These are phyloP conservation scores for Blastomyces silverae DNA, from an alignment of 2,329 filamentous ascomycete genomes.

Conservation along the genomic window DNA sequence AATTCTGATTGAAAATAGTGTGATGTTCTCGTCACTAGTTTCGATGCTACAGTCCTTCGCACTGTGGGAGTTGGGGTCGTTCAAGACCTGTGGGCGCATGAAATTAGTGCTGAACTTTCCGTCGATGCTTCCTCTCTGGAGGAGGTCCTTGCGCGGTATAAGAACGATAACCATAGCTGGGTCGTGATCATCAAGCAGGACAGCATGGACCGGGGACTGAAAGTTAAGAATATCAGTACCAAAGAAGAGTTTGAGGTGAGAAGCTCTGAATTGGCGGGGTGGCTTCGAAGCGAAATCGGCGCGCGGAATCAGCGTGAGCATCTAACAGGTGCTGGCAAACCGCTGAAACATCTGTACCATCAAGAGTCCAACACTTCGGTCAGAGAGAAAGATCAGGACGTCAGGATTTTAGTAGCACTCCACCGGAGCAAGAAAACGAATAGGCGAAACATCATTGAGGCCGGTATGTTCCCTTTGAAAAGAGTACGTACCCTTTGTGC, in stretches of 20 bases:
- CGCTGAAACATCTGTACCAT: constrained; percentile 37
- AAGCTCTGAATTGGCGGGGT: constrained; percentile 63
- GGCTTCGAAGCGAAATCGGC: constrained; percentile 74
- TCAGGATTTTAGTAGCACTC: constrained; percentile 75
- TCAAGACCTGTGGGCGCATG: constrained; percentile 70
- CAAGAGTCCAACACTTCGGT: constrained; percentile 32
- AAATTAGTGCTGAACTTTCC: constrained; percentile 82
- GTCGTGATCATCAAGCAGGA: constrained; percentile 75
- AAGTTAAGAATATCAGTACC: constrained; percentile 68
- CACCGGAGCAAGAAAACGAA: constrained; percentile 90
- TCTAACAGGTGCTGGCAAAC: constrained; percentile 39
- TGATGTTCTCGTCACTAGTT: constrained; percentile 83
- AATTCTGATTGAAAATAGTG: constrained; percentile 48
- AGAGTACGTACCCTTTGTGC: not conserved
- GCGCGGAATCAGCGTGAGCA: constrained; percentile 63
- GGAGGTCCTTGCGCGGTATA: constrained; percentile 59
- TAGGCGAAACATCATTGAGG: constrained; percentile 75
- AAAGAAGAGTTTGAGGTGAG: constrained; percentile 79
- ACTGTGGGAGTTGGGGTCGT: constrained; percentile 71
- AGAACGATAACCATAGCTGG: constrained; percentile 77
- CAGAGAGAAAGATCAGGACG: constrained; percentile 57
- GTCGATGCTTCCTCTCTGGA: constrained; percentile 71
- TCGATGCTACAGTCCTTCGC: constrained; percentile 68
- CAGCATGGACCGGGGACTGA: constrained; percentile 54
- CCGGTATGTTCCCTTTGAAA: constrained; percentile 48